These are phyloP conservation scores for Brassica nigra DNA, from an alignment of 345 rosid genomes.

Conservation along the genomic window DNA sequence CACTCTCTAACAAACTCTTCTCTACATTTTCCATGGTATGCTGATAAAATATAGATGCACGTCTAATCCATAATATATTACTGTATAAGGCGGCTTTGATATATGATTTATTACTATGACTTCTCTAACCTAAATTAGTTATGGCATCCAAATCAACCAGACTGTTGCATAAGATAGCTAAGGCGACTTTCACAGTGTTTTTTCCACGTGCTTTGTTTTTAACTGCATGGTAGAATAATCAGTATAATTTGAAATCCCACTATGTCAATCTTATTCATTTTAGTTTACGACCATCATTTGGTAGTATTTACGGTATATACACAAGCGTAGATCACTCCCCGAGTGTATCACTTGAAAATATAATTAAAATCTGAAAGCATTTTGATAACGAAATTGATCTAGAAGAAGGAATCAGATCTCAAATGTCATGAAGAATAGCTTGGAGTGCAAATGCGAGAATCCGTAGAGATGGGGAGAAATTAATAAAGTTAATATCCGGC, in stretches of 20 bases:
- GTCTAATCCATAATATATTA: slow-evolving; percentile 36
- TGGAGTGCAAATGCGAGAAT: background rate
- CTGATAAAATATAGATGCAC: background rate
- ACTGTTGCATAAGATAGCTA: background rate
- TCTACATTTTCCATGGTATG: background rate
- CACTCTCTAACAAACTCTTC: slow-evolving; percentile 33
- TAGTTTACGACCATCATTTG: background rate
- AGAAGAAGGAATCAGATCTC: background rate
- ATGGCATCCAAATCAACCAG: slow-evolving; percentile 24
- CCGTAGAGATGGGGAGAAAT: background rate
- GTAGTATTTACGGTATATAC: background rate
- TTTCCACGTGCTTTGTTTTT: background rate
- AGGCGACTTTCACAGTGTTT: background rate
- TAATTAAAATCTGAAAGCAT: background rate
- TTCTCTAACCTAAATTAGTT: slow-evolving; percentile 23
- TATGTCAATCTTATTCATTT: background rate
- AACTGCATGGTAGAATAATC: background rate
- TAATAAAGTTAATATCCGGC: background rate
- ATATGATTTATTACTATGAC: slow-evolving; percentile 14
- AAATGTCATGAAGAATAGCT: background rate
- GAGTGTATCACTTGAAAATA: background rate
- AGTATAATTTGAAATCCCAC: background rate
- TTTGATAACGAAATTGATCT: background rate
- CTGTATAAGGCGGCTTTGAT: slow-evolving; percentile 29
- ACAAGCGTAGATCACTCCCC: background rate